Evolutionary conservation across 2,329 filamentous ascomycete genomes (phyloP).

Genomic region (Penicillium frequentans): DNA sequence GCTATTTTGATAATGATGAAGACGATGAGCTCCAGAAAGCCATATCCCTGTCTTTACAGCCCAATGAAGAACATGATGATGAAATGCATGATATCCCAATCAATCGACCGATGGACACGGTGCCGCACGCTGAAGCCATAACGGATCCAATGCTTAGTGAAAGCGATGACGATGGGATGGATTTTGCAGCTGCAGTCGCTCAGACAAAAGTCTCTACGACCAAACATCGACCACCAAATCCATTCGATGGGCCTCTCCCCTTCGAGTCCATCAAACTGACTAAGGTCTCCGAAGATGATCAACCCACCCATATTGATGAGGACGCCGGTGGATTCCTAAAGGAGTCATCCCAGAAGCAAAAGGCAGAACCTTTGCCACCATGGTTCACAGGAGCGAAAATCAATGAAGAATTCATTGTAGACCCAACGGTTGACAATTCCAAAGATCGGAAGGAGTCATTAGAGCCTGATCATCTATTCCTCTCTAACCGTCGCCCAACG

Average conservation of each 20-base stretch:
- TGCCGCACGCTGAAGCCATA: conserved; percentile 20
- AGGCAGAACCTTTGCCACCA: conserved; percentile 41
- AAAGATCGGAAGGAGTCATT: conserved; percentile 21
- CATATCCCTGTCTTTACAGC: conserved; percentile 78
- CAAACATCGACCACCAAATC: conserved; percentile 39
- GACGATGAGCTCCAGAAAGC: conserved; percentile 77
- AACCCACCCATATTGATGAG: conserved; percentile 55
- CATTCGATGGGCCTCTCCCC: conserved; percentile 78
- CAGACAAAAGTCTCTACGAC: conserved; percentile 66
- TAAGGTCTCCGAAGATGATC: conserved; percentile 47
- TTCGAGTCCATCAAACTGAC: conserved; percentile 80
- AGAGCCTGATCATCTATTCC: conserved; percentile 24
- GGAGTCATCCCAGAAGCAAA: conserved; percentile 37
- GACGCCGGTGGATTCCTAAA: conserved; percentile 66
- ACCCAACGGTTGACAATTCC: conserved; percentile 15
- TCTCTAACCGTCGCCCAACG: conserved; percentile 32
- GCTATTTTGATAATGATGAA: conserved; percentile 61
- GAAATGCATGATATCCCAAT: conserved; percentile 35
- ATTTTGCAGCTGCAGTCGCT: conserved; percentile 73
- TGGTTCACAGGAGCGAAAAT: conserved; percentile 46
- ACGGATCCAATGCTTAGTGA: conserved; percentile 40
- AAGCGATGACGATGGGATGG: conserved; percentile 72
- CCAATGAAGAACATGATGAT: conserved; percentile 42
- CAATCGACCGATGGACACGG: conserved; percentile 50
- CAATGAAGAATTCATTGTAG: conserved; percentile 33